Evolutionary conservation across 2,329 filamentous ascomycete species (phyloP).

Genomic region (Phyllosticta capitalensis): DNA sequence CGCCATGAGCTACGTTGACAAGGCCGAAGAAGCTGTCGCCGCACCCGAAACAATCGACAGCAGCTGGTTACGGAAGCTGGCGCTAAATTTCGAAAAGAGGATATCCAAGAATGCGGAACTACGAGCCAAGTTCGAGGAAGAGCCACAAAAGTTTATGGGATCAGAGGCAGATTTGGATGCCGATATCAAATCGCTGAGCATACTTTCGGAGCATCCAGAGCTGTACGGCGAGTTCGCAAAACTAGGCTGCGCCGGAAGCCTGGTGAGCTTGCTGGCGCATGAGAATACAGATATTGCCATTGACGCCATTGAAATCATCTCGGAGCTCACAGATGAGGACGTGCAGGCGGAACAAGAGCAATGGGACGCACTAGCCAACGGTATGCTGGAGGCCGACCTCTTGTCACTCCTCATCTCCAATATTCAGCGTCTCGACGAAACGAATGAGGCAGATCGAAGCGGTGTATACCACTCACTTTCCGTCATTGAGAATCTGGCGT

Average conservation of each 20-base stretch:
- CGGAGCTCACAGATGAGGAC: constrained; percentile 88
- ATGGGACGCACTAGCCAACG: constrained; percentile 65
- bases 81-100: constrained; percentile 77
- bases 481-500: constrained; percentile 79
- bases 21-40: constrained; percentile 45
- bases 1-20: constrained; percentile 71
- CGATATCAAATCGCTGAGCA: constrained; percentile 76
- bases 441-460: constrained; percentile 59
- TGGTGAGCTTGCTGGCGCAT: constrained; percentile 78
- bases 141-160: constrained; percentile 73
- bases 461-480: constrained; percentile 77
- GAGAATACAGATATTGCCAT: constrained; percentile 98
- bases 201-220: constrained; percentile 77
- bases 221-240: constrained; percentile 73
- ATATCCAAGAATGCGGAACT: constrained; percentile 87
- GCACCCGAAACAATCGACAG: constrained; percentile 69
- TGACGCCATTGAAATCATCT: constrained; percentile 77
- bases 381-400: constrained; percentile 56
- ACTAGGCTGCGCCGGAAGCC: constrained; percentile 59
- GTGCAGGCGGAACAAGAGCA: constrained; percentile 70
- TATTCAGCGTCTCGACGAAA: constrained; percentile 69
- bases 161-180: constrained; percentile 84
- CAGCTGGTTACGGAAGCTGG: constrained; percentile 73
- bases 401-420: constrained; percentile 67
- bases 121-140: constrained; percentile 70